Evolutionary conservation across 768 basidiomycete species (phyloP).

Genomic region (Suillus weaverae): DNA sequence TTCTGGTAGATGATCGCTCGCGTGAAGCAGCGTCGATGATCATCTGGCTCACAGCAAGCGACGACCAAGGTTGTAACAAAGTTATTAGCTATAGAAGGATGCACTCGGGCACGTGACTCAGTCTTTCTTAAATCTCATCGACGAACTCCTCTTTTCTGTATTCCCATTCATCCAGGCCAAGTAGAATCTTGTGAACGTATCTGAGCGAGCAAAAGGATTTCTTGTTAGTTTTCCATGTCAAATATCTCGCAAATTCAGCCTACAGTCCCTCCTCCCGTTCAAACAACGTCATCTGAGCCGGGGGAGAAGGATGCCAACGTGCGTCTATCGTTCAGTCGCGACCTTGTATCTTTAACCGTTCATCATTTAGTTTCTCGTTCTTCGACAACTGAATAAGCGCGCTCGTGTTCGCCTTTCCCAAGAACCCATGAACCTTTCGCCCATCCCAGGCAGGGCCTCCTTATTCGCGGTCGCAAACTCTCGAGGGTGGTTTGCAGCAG

Average conservation of each 20-base stretch:
- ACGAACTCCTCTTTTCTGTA: background rate
- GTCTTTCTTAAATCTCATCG: background rate
- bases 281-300: conserved; percentile 25
- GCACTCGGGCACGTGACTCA: background rate
- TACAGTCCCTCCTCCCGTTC: conserved; percentile 21
- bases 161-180: background rate
- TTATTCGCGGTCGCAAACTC: conserved; percentile 61
- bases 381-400: conserved; percentile 54
- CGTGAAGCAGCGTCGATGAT: background rate
- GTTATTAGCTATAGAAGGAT: background rate
- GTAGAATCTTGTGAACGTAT: background rate
- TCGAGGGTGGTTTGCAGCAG: conserved; percentile 72
- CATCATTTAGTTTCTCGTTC: conserved; percentile 36
- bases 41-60: background rate
- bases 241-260: conserved; percentile 35
- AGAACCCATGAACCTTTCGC: conserved; percentile 43
- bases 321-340: conserved; percentile 9
- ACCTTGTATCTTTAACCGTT: conserved; percentile 10
- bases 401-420: conserved; percentile 64
- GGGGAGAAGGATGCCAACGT: conserved; percentile 33
- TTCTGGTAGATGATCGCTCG: background rate
- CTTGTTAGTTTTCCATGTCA: conserved; percentile 20
- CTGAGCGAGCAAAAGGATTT: background rate
- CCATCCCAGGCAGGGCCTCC: conserved; percentile 44
- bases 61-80: background rate